Evolutionary conservation across 2,329 filamentous ascomycete species (phyloP).

Genomic region (Bipolaris victoriae): DNA sequence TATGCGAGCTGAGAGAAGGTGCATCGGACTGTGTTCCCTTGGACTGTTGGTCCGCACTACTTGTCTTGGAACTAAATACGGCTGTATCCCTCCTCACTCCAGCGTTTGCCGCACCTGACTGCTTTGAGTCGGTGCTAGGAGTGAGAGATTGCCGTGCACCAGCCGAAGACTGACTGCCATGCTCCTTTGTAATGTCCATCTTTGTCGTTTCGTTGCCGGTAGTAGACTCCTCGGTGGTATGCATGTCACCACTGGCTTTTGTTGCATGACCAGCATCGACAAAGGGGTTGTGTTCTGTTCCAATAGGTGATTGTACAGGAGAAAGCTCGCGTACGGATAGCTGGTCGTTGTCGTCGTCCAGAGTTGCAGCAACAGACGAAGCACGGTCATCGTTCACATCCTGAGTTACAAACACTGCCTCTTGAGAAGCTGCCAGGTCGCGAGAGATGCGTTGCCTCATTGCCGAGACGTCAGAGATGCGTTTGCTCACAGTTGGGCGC

Average conservation of each 20-base stretch:
- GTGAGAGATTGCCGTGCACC: conserved; percentile 24
- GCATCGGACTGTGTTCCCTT: conserved; percentile 52
- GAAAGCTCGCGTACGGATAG: conserved; percentile 42
- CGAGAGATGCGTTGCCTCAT: conserved; percentile 33
- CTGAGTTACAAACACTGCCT: conserved; percentile 43
- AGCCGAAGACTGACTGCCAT: background rate
- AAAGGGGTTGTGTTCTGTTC: conserved; percentile 17
- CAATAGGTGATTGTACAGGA: conserved; percentile 33
- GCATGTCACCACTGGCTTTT: background rate
- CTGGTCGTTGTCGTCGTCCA: conserved; percentile 64
- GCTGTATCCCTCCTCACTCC: conserved; percentile 30
- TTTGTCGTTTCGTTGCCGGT: background rate
- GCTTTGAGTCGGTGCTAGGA: conserved; percentile 41
- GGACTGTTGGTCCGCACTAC: conserved; percentile 29
- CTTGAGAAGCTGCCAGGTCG: conserved; percentile 40
- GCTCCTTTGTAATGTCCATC: background rate
- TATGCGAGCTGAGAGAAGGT: conserved; percentile 31
- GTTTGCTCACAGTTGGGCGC: conserved; percentile 46
- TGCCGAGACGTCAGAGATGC: conserved; percentile 39
- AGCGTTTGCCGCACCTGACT: conserved; percentile 15
- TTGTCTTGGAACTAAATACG: conserved; percentile 24
- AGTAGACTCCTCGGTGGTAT: background rate
- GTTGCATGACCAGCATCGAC: background rate
- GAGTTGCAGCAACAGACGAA: conserved; percentile 59
- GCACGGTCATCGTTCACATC: conserved; percentile 50